Evolutionary conservation across 2,329 filamentous ascomycete species (phyloP), one percentile per base, ranked within the genome.

Genomic region (Stagonosporopsis chrysanthemi): DNA sequence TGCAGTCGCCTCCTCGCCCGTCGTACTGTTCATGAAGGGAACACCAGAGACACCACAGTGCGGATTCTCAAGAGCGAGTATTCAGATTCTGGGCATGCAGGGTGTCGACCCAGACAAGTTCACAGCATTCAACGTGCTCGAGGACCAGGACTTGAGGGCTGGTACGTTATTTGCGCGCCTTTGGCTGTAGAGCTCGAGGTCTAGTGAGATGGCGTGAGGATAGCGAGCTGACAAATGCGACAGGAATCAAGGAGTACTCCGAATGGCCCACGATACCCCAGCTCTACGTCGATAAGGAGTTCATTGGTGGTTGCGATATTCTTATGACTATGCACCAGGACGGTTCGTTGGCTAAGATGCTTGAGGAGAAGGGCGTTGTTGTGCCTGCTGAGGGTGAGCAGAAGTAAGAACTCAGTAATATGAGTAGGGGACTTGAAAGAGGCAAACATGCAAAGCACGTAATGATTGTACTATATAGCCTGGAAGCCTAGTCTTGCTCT

Each of bases 231-330:
- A 68, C 58, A 58, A 56, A 46, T 63, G 19, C 7, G 15, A 40
- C 65, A 93, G 94, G 95, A 49, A 97, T 99, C 81, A 99, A 99
- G 81, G 94, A 99, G 80, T 99, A 95, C 83, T 97, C 93, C 1
- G 95, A 98, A 75, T 99, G 95, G 95, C 95, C 95, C 14, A 99
- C 95, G 19, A 98, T 99, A 75, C 95, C 95, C 6, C 95, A 99
- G 78, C 84, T 99, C 17, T 99, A 98, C 79, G 84, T 99, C 48
- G 87, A 96, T 62, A 94, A 94, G 80, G 94, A 99, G 76, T 99
- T 99, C 75, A 83, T 99, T 43, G 95, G 95, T 52, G 95, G 95
- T n/a, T 97, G 93, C 76, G 95, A 99, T 78, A 99, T 99, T 64
- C 78, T 99, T 68, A 89, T 98, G 76, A 90, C 89, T 2, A 98